Evolutionary conservation across 805 yeast genomes (phyloP), one percentile per base, ranked within the genome.

Genomic region (Jamesozyma lodderae): DNA sequence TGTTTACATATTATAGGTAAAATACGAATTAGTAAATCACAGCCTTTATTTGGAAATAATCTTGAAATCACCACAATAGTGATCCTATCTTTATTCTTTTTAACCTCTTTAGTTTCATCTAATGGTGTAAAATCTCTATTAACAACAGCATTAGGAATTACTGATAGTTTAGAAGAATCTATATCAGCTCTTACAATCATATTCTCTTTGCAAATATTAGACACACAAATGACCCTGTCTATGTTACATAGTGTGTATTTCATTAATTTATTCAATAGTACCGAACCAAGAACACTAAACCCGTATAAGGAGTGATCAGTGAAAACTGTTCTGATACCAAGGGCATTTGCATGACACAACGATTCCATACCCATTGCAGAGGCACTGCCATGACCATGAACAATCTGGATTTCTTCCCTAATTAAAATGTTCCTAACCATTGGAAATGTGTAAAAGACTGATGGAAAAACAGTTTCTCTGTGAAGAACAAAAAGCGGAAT

Each of bases 291-390:
- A 49, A 82, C 88, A 1, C 92, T 83, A 64, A 92, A 92, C 1
- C 97, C 98, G 64, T 87, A 90, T 24, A 92, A 63, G 0, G 97
- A 90, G 56, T 92, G 99, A 56, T 92, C 99, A 0, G 99, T 92
- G 48, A 92, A 81, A 0, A 90, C 90, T 0, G 98, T 86, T 45
- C 75, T 77, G 38, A 90, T 63, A 0, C 96, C 96, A 96, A 92
- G 82, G 0, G 94, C 81, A 29, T 87, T 69, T 0, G 84, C 96
- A 55, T 92, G 97, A n/a, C 88, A 63, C 7, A 92, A 75, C 0
- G 90, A 86, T 56, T 92, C 99, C 45, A 82, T 94, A 33, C 96
- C 84, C 46, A 92, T 61, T 6, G 85, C 73, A 28, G 94, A 79
- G 56, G 84, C 75, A 25, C 95, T 80, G 0, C 94, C 98, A 63